phyloP scores from a whole-genome alignment of 768 basidiomycete species.

The Kwoniella shandongensis region DNA sequence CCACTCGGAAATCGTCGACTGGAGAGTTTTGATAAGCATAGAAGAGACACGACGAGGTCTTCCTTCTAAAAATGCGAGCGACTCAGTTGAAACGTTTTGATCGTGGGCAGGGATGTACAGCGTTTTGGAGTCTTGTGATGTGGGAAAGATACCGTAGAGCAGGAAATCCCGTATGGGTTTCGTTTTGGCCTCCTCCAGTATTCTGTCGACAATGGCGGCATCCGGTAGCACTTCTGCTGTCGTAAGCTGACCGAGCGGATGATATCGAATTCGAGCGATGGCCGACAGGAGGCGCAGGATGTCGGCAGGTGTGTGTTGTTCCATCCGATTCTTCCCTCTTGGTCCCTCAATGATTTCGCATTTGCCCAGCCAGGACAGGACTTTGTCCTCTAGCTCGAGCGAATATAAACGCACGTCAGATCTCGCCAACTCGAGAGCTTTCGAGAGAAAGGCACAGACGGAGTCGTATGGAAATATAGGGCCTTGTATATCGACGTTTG shows the following conservation, averaged over 20 bases:
- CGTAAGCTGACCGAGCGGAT: slow-evolving; percentile 50
- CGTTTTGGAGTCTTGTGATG: background rate
- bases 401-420: slow-evolving; percentile 81
- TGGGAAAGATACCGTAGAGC: slow-evolving; percentile 7
- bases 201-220: slow-evolving; percentile 63
- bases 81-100: background rate
- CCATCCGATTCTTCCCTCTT: slow-evolving; percentile 57
- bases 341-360: slow-evolving; percentile 63
- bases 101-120: background rate
- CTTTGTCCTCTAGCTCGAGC: slow-evolving; percentile 82
- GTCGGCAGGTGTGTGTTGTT: slow-evolving; percentile 62
- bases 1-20: slow-evolving; percentile 60
- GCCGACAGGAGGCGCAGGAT: slow-evolving; percentile 65
- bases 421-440: slow-evolving; percentile 68
- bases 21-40: slow-evolving; percentile 67
- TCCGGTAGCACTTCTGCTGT: slow-evolving; percentile 63
- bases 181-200: slow-evolving; percentile 64
- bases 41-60: slow-evolving; percentile 54
- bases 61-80: slow-evolving; percentile 22
- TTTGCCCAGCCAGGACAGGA: slow-evolving; percentile 75
- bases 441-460: slow-evolving; percentile 76
- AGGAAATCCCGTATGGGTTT: slow-evolving; percentile 59
- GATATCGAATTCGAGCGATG: slow-evolving; percentile 62
- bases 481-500: slow-evolving; percentile 86
- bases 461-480: slow-evolving; percentile 84